Conservation (phyloP, 208 protist genomes). For the Vickermania ingenoplastis region DNA sequence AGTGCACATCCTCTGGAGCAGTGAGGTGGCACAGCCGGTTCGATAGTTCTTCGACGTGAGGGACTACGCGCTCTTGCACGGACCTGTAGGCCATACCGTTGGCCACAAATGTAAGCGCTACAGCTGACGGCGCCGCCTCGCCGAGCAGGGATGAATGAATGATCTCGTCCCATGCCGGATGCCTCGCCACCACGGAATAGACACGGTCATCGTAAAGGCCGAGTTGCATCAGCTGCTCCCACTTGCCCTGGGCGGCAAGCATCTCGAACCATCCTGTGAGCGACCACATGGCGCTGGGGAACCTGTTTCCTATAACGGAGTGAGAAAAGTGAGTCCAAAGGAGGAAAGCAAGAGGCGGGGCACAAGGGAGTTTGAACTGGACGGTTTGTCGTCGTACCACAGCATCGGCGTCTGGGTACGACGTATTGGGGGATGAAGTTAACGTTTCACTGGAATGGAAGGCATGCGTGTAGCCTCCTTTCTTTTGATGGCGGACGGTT, state of each 20-base stretch:
- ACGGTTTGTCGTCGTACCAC: too few relatives aligned
- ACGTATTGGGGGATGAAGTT: too few relatives aligned
- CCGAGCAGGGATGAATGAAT: constrained; percentile 17
- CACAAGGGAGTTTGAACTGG: too few relatives aligned
- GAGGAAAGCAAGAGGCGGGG: too few relatives aligned
- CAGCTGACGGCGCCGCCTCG: constrained; percentile 48
- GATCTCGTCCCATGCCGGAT: constrained; percentile 44
- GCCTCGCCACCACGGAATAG: constrained; percentile 76
- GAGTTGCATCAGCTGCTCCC: constrained; percentile 45
- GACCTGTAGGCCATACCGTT: constrained; percentile 75
- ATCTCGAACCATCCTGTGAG: constrained; percentile 57
- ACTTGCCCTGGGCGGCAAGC: constrained; percentile 42
- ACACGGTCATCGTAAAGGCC: constrained; percentile 85
- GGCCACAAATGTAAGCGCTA: constrained; percentile 59
- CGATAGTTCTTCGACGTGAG: constrained; percentile 73
- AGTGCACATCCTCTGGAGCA: constrained; percentile 42
- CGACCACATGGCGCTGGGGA: too few relatives aligned
- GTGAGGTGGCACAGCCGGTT: constrained; percentile 75
- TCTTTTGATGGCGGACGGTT: too few relatives aligned
- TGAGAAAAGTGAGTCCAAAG: too few relatives aligned
- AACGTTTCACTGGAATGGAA: too few relatives aligned
- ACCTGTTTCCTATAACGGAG: too few relatives aligned
- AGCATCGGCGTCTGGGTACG: too few relatives aligned
- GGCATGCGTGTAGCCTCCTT: too few relatives aligned
- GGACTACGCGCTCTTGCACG: constrained; percentile 67